Percentiles rank a stretch among this genome's conserved stretches.
These are phyloP conservation scores for Talaromyces sp. DNA, from an alignment of 2,329 filamentous ascomycete genomes.

Conservation along the genomic window DNA sequence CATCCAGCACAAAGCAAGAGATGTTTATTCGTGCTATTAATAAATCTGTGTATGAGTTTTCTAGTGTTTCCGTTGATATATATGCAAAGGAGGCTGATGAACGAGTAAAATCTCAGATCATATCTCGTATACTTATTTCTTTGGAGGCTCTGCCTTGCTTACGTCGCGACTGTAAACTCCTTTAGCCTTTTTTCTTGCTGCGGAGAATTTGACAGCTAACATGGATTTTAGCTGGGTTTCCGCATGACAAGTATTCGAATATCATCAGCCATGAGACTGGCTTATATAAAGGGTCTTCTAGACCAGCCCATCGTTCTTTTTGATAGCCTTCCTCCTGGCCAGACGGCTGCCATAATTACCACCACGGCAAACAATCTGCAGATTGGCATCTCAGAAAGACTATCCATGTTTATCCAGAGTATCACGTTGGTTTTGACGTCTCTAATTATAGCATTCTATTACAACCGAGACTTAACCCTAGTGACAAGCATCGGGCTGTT, in stretches of 20 bases:
- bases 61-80: not conserved
- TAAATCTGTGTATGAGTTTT: not conserved
- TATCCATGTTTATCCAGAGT: slow-evolving; percentile 40
- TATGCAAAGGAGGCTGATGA: not conserved
- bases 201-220: not conserved
- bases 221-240: slow-evolving; percentile 36
- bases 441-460: slow-evolving; percentile 47
- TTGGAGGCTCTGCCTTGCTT: not conserved
- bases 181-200: too few species aligned
- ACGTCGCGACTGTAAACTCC: not conserved
- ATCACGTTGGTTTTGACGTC: slow-evolving; percentile 39
- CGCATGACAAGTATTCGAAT: slow-evolving; percentile 48
- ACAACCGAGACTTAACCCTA: slow-evolving; percentile 49
- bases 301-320: slow-evolving; percentile 45
- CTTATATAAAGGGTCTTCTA: slow-evolving; percentile 47
- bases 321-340: slow-evolving; percentile 47
- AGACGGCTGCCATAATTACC: slow-evolving; percentile 48
- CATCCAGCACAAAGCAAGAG: not conserved
- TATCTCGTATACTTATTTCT: not conserved
- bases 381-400: slow-evolving; percentile 49
- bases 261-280: slow-evolving; percentile 45
- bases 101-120: not conserved
- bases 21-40: not conserved
- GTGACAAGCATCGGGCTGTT: slow-evolving; percentile 44
- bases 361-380: slow-evolving; percentile 50